Evolutionary conservation across 1,139 yeast genomes (phyloP), one percentile per base, ranked within the genome.

Genomic region (Debaryomyces fabryi): DNA sequence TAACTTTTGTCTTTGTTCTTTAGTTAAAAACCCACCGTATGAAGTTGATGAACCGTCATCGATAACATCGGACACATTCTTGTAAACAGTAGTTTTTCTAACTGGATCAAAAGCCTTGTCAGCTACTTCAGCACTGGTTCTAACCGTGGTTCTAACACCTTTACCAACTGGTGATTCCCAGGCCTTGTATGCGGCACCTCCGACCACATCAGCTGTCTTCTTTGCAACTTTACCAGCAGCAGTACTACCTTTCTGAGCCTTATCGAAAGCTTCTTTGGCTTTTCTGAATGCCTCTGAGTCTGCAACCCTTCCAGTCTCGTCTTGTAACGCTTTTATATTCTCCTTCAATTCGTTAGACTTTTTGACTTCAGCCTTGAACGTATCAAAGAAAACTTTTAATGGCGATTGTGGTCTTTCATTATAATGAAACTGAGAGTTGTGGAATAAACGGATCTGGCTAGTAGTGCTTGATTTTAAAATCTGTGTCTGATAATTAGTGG

Each of bases 131-230:
- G 96, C 97, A 9, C 97, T 84, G 47, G 81, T 81, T 54, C 79
- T 80, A 12, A 91, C 95, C 0, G 91, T 90, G 38, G 83, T 78
- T 64, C 99, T 82, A 15, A 96, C 93, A 45, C 86, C 88, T 68
- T 86, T 85, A 54, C 96, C 93, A 42, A 93, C 88, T 30, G 93
- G 91, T 2, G 97, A 90, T 53, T 95, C 97, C 99, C 99, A 95
- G 0, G 98, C 97, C 53, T 86, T 86, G 41, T 81, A 78, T 3
- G 97, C 99, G 40, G 85, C 96, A 48, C 81, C 86, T 48, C 97
- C 99, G 27, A 93, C 90, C 32, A 86, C 95, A 60, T 88, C 90
- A n/a, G 98, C 97, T 2, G 98, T 93, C 70, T 88, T 88, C 58
- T 83, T 82, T 50, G 91, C 82, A 40, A 91, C 88, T 64, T 86